Percentiles rank a stretch among this genome's conserved stretches.
Conservation (phyloP, 768 basidiomycete genomes). For the Daedalea quercina region DNA sequence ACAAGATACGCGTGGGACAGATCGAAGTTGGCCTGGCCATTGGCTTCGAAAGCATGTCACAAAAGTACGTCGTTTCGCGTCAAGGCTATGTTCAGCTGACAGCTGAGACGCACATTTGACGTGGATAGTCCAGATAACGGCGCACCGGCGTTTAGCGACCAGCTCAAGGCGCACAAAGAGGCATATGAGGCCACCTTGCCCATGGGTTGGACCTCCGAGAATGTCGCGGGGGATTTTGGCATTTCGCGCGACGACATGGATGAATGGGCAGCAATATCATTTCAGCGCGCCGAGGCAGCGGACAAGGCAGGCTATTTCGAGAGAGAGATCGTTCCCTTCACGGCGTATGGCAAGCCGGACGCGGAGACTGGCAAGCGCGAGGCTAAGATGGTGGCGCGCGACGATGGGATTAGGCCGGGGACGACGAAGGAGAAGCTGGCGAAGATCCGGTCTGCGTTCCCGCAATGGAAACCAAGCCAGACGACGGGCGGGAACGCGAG, state of each 20-base stretch:
- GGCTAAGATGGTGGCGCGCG: conserved; percentile 51
- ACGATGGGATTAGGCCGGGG: conserved; percentile 74
- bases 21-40: conserved; percentile 75
- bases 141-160: conserved; percentile 53
- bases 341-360: conserved; percentile 49
- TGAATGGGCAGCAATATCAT: conserved; percentile 64
- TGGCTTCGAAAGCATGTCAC: conserved; percentile 85
- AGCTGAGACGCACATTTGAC: conserved; percentile 6
- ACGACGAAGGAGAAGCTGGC: conserved; percentile 59
- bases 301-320: conserved; percentile 59
- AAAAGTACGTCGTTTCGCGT: conserved; percentile 64
- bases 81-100: not conserved
- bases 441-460: conserved; percentile 72
- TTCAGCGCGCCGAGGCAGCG: conserved; percentile 72
- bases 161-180: conserved; percentile 46
- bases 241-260: conserved; percentile 75
- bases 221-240: conserved; percentile 69
- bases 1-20: conserved; percentile 71
- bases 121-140: conserved; percentile 55
- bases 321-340: conserved; percentile 73
- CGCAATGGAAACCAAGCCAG: conserved; percentile 67
- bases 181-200: conserved; percentile 59
- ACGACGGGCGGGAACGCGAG: conserved; percentile 86
- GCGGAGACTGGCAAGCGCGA: conserved; percentile 44
- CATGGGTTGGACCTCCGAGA: conserved; percentile 91